Evolutionary conservation across 1,139 yeast species (phyloP), one percentile per base, ranked within the genome.

Genomic region (Candida sp.): DNA sequence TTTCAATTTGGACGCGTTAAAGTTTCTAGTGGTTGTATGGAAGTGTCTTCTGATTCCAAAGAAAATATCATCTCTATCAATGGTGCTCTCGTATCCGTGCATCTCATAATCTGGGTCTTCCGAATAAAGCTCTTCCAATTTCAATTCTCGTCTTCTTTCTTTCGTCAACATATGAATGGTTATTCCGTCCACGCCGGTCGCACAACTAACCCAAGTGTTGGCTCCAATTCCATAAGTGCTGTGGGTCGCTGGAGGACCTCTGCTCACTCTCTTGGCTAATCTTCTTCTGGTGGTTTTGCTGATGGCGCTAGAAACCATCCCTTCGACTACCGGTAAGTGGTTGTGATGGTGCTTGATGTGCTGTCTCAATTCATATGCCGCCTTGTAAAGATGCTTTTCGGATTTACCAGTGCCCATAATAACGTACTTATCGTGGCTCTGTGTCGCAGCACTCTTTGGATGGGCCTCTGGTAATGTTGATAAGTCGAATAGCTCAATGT

Each of bases 141-240:
- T 83, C 53, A 93, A 70, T 54, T 83, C 86, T 25, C 67, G 65
- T 53, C 98, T 75, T 67, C 96, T 81, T 37, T 83, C 85, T 8
- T 78, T 74, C 0, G 97, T 90, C 61, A 93, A 69, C 43, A 93
- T 70, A 66, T 93, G 96, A 38, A 92, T 78, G 52, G 78, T 80
- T 3, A 90, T 77, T 27, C 84, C 83, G 55, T 86, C 88, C 2
- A 83, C 69, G 31, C 78, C 75, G 39, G 90, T 80, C 58, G 90
- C 91, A 49, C 92, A 75, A 80, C 90, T 84, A 26, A 90, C 84
- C 98, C 98, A 93, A 32, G 86, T 79, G 58, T 88, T 88, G 7
- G 86, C 77, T 2, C 76, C 62, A 12, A 76, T 73, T 1, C 90
- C 90, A 61, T 81, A 85, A 47, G 72, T 73, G 53, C 81, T 82